These are phyloP conservation scores for Neofusicoccum sp. DNA, from an alignment of 2,329 filamentous ascomycete genomes.

Conservation along the genomic window DNA sequence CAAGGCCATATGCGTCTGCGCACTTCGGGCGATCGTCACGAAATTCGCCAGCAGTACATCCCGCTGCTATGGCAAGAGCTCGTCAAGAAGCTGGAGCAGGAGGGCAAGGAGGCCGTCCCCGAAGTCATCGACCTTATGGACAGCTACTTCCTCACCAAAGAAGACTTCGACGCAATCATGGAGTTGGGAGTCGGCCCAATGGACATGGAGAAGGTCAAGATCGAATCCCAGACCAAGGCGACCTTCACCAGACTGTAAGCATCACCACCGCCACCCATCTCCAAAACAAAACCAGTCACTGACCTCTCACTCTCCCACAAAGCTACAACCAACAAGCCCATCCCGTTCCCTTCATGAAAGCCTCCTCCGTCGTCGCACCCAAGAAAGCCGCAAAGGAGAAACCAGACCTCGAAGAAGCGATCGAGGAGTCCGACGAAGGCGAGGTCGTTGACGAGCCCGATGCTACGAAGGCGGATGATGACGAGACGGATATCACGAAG, in stretches of 20 bases:
- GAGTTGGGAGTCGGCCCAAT: constrained; percentile 88
- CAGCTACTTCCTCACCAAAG: constrained; percentile 88
- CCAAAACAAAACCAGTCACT: not conserved
- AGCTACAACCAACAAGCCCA: constrained; percentile 86
- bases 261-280: not conserved
- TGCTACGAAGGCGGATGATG: constrained; percentile 59
- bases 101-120: constrained; percentile 78
- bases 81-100: constrained; percentile 68
- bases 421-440: constrained; percentile 82
- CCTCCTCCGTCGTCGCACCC: constrained; percentile 69
- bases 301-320: constrained; percentile 21
- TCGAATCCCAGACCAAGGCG: constrained; percentile 82
- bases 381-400: constrained; percentile 71
- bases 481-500: constrained; percentile 81
- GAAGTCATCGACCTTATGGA: constrained; percentile 95
- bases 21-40: constrained; percentile 85
- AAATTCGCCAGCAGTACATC: constrained; percentile 91
- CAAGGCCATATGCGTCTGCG: constrained; percentile 95
- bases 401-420: constrained; percentile 92
- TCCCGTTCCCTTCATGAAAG: constrained; percentile 94
- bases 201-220: constrained; percentile 69
- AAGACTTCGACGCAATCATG: constrained; percentile 90
- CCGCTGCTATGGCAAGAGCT: constrained; percentile 82
- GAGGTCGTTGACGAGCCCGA: constrained; percentile 41
- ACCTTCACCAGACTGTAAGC: constrained; percentile 85